Evolutionary conservation across 2,329 filamentous ascomycete genomes (phyloP).

Genomic region (Fusarium fujikuroi): DNA sequence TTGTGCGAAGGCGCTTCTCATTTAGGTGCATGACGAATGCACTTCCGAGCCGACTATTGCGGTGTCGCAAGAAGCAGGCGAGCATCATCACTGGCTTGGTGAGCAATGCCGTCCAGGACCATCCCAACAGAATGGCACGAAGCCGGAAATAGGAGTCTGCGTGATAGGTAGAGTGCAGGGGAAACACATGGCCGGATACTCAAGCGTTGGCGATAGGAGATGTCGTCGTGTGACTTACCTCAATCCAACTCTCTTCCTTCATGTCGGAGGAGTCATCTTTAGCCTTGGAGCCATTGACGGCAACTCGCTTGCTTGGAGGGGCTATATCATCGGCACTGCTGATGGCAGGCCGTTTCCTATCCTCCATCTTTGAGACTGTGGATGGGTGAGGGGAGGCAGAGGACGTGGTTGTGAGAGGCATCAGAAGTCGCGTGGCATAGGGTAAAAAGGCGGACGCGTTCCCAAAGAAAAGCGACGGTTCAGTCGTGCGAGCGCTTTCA

Average conservation of each 20-base stretch:
- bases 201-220: constrained; percentile 34
- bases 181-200: constrained; percentile 20
- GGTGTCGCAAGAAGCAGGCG: constrained; percentile 45
- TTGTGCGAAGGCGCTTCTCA: constrained; percentile 34
- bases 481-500: constrained; percentile 44
- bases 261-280: constrained; percentile 66
- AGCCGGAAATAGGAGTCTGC: constrained; percentile 27
- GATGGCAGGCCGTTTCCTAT: constrained; percentile 94
- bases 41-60: constrained; percentile 45
- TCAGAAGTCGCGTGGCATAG: constrained; percentile 68
- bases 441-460: constrained; percentile 55
- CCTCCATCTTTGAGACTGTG: constrained; percentile 96
- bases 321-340: constrained; percentile 83
- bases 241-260: constrained; percentile 71
- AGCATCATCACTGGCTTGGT: constrained; percentile 52
- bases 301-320: constrained; percentile 91
- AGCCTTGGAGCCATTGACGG: constrained; percentile 78
- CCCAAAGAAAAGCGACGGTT: constrained; percentile 44
- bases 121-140: constrained; percentile 44
- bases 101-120: constrained; percentile 50
- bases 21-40: constrained; percentile 34
- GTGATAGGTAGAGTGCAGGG: constrained; percentile 19
- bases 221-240: constrained; percentile 65
- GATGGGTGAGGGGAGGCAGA: constrained; percentile 79
- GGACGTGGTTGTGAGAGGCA: constrained; percentile 84